Conservation (phyloP, 768 basidiomycete genomes). For the Lactarius vividus region DNA sequence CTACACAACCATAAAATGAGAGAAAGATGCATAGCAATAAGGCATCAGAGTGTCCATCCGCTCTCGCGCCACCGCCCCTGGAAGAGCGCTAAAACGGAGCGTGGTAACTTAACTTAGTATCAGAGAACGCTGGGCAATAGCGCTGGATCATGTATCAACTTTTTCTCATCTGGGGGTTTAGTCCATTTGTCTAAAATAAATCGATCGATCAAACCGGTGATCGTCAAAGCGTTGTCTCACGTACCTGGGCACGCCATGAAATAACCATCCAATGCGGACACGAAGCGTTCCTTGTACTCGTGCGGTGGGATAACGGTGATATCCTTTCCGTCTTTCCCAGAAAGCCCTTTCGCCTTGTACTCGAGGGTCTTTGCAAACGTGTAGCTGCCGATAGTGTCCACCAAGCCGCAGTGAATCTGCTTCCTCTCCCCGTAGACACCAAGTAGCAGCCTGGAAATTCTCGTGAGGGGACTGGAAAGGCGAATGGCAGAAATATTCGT, state of each 20-base stretch:
- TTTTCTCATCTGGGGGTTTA: conserved; percentile 35
- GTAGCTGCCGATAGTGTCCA: conserved; percentile 85
- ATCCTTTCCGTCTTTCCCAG: conserved; percentile 56
- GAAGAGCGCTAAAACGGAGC: background rate
- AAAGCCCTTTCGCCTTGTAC: conserved; percentile 76
- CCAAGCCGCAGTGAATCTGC: conserved; percentile 73
- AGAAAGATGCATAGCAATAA: background rate
- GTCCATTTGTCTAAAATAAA: conserved; percentile 40
- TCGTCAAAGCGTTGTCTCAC: conserved; percentile 22
- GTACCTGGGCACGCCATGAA: conserved; percentile 74
- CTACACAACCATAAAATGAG: conserved; percentile 4
- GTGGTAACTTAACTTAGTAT: conserved; percentile 14
- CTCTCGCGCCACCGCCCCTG: background rate
- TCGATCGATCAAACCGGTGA: background rate
- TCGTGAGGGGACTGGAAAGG: background rate
- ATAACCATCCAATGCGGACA: conserved; percentile 68
- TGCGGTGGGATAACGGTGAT: conserved; percentile 78
- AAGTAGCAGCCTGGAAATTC: conserved; percentile 54
- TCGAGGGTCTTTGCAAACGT: conserved; percentile 85
- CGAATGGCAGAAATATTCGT: conserved; percentile 30
- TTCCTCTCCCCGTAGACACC: conserved; percentile 66
- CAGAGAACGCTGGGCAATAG: conserved; percentile 37
- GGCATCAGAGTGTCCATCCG: background rate
- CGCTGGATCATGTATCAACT: conserved; percentile 31
- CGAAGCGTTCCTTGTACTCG: conserved; percentile 77